Evolutionary conservation across 2,329 filamentous ascomycete genomes (phyloP), one percentile per base, ranked within the genome.

Genomic region (Spiromastix sp.): DNA sequence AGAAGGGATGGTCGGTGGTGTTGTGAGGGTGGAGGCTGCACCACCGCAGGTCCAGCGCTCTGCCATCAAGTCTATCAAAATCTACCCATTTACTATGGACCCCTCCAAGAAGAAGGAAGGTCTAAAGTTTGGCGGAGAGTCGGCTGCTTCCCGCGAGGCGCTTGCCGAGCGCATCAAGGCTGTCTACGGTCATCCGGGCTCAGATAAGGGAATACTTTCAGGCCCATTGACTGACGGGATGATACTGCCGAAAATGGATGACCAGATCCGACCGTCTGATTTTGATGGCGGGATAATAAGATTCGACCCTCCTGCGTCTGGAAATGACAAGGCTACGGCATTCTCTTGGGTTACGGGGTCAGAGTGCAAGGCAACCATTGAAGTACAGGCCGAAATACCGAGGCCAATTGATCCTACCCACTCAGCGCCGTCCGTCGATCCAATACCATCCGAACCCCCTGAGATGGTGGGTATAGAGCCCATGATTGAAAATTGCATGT

Each of bases 211-310:
- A 1, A 57, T 96, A 12, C 64, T 96, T 2, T 74, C 82, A 37
- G 91, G 91, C 0, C 86, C 91, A 4, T 56, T 98, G 33, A 95
- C 87, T 0, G 85, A 98, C 56, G 87, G 89, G 2, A 81, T 89
- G 62, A 61, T 95, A 10, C 61, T 98, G 13, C 74, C 73, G 2
- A 77, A 67, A 22, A 70, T 69, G 36, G 67, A 70, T 39, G 75
- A 63, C 15, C 63, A 71, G n/a, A 69, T 51, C 61, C 45, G 64
- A 56, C 34, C 70, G 4, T 66, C 71, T 27, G 72, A 74, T 10
- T 95, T 89, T 77, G 77, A 86, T 43, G 91, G 91, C 2, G 89
- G 85, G 1, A 72, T 95, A 17, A 50, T 95, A 34, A 79, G 79
- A 49, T 85, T 95, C 48, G 80, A 91, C 27, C 75, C 77, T 21